These are phyloP conservation scores for Debaryomycetaceae sp. DNA, from an alignment of 1,139 yeast species.

Conservation along the genomic window DNA sequence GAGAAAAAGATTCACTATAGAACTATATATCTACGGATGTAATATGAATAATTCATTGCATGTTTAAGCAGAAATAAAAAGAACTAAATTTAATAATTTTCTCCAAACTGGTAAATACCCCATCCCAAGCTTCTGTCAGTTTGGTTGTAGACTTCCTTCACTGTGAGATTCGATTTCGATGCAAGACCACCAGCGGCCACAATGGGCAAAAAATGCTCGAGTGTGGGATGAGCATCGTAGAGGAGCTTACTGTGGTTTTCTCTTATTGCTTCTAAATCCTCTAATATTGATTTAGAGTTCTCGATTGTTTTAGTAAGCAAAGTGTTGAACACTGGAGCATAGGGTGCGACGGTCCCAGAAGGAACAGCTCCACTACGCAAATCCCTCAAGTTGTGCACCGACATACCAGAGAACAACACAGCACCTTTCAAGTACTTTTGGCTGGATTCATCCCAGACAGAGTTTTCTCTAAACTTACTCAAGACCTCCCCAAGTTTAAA, in stretches of 20 bases:
- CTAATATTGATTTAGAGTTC: slow-evolving; percentile 20
- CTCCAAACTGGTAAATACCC: slow-evolving; percentile 57
- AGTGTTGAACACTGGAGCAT: slow-evolving; percentile 48
- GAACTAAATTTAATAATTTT: slow-evolving; percentile 4
- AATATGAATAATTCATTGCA: slow-evolving; percentile 1
- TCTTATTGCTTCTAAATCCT: slow-evolving; percentile 30
- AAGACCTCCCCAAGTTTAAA: slow-evolving; percentile 56
- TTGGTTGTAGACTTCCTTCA: slow-evolving; percentile 45
- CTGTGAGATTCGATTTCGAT: slow-evolving; percentile 23
- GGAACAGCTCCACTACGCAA: slow-evolving; percentile 22
- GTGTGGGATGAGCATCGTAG: slow-evolving; percentile 63
- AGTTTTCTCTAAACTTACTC: slow-evolving; percentile 46
- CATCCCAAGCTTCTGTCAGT: slow-evolving; percentile 56
- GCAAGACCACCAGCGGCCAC: slow-evolving; percentile 67
- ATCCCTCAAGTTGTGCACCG: slow-evolving; percentile 72
- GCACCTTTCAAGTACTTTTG: slow-evolving; percentile 37
- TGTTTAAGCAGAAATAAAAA: slow-evolving; percentile 1
- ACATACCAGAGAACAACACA: slow-evolving; percentile 69
- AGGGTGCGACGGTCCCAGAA: slow-evolving; percentile 36
- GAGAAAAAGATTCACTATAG: not conserved
- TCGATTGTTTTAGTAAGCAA: slow-evolving; percentile 37
- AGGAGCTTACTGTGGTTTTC: slow-evolving; percentile 32
- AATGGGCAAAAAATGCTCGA: slow-evolving; percentile 70
- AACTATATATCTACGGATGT: not conserved
- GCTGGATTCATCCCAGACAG: slow-evolving; percentile 28